Conservation (phyloP, 306 rosid species). For the Delonix regia region DNA sequence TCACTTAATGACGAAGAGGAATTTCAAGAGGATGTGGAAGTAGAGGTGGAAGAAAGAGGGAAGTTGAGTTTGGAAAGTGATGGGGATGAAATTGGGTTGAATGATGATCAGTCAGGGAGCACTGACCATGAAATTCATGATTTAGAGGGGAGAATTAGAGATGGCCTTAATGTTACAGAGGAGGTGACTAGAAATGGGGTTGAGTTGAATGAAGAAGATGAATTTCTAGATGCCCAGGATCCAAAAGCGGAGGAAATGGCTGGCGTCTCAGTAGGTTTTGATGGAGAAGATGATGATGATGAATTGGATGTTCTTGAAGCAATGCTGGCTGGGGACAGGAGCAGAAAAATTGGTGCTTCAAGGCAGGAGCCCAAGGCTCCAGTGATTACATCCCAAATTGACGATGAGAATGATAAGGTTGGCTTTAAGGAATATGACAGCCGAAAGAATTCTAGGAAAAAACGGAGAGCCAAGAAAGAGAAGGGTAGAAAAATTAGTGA, state of each 20-base stretch:
- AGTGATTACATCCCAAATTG: constrained; percentile 32
- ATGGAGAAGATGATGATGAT: constrained; percentile 48
- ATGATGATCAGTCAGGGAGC: constrained; percentile 30
- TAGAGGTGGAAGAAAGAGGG: constrained; percentile 39
- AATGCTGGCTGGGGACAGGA: constrained; percentile 64
- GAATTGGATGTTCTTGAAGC: constrained; percentile 66
- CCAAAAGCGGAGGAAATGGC: constrained; percentile 31
- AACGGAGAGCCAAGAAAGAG: constrained; percentile 63
- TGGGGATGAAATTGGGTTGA: constrained; percentile 38
- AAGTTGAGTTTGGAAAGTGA: constrained; percentile 35
- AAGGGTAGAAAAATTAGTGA: constrained; percentile 55
- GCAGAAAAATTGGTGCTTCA: constrained; percentile 47
- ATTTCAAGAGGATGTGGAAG: constrained; percentile 39
- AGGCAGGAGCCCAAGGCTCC: constrained; percentile 39
- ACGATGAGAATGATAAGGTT: constrained; percentile 48
- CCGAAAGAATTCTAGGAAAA: constrained; percentile 53
- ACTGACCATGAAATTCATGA: constrained; percentile 39
- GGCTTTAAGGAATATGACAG: constrained; percentile 58
- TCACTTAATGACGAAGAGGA: constrained; percentile 56
- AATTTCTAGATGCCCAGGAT: constrained; percentile 29
- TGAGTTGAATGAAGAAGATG: constrained; percentile 43
- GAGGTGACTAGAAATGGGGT: constrained; percentile 35
- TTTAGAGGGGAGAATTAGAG: constrained; percentile 42
- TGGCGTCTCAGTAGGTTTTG: constrained; percentile 24
- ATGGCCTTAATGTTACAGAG: constrained; percentile 36